Base-by-base conservation (phyloP, 306 rosid species). In the Lathyrus tuberosus region DNA sequence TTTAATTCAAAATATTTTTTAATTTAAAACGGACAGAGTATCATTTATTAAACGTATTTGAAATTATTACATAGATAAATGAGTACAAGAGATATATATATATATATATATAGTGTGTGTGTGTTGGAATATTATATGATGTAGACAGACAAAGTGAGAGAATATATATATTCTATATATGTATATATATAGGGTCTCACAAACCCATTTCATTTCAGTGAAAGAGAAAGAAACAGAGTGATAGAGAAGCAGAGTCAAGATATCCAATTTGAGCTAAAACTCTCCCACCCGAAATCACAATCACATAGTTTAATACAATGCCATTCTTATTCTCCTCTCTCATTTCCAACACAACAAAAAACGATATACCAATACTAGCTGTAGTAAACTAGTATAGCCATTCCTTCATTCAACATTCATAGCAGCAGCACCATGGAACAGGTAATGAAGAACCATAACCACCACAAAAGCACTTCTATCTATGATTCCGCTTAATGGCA, bases 251-350 rank as follows among this genome's bases (percentile, higher is more conserved):
- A 17, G 9, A 17, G 62, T 2, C 24, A 18, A 9, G 59, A 10
- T 22, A 20, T 5, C 59, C 31, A 52, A 20, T 4, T 28, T 20
- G 3, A 52, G 31, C 59, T 20, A 52, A 52, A 8, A 51, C 2
- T 3, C 41, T 57, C 26, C 5, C 10, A 16, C 9, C 24, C 28
- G 13, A 53, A 10, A 16, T 49, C 26, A 11, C 28, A 53, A 53
- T 35, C 15, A 9, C 16, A 35, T 4, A 35, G 66, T 61, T 61
- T 35, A 61, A 62, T 62, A 31, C 67, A 62, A 17, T 62, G 67
- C 9, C 24, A 37, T 38, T 60, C 24, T 5, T 12, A 16, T 59
- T 6, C 30, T 5, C 31, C 30, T 10, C 16, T 38, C 1, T 16
- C 30, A 38, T 62, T 62, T 38, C 49, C 49, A 38, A 62, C 9